These are phyloP conservation scores for Trypanosoma boissoni DNA, from an alignment of 208 protist genomes.

Conservation along the genomic window DNA sequence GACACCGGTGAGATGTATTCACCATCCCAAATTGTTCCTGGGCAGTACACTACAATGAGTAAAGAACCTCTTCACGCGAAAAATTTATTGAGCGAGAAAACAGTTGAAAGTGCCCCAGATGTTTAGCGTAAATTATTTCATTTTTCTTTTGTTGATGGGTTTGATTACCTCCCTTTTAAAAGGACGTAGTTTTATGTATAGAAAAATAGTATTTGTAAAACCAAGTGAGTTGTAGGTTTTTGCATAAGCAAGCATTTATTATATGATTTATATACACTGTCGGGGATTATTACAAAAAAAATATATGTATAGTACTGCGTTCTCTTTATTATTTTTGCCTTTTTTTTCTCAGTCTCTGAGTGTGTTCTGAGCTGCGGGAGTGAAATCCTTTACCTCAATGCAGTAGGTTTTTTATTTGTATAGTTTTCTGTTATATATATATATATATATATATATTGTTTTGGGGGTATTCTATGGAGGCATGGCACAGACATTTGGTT, in stretches of 20 bases:
- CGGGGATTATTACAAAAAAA: too few relatives aligned
- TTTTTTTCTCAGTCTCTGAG: too few relatives aligned
- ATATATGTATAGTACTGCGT: too few relatives aligned
- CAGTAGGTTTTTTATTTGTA: not conserved
- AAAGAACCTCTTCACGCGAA: constrained; percentile 70
- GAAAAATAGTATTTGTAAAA: too few relatives aligned
- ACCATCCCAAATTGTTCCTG: constrained; percentile 74
- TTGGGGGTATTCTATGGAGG: constrained; percentile 15
- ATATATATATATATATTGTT: not conserved
- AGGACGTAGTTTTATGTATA: too few relatives aligned
- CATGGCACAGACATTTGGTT: constrained; percentile 1
- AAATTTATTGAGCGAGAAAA: constrained; percentile 32
- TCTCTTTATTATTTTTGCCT: too few relatives aligned
- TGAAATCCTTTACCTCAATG: not conserved
- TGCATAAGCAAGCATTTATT: too few relatives aligned
- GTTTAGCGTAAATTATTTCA: not conserved
- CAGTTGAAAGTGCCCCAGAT: not conserved
- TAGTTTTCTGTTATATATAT: not conserved
- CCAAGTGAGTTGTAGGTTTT: too few relatives aligned
- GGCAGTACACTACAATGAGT: constrained; percentile 83
- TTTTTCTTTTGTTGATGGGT: too few relatives aligned
- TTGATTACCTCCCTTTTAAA: too few relatives aligned
- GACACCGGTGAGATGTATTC: constrained; percentile 72
- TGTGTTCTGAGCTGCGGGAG: too few relatives aligned
- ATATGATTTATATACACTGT: too few relatives aligned